These are phyloP conservation scores for Clarireedia paspali DNA, from an alignment of 2,329 filamentous ascomycete species.

Conservation along the genomic window DNA sequence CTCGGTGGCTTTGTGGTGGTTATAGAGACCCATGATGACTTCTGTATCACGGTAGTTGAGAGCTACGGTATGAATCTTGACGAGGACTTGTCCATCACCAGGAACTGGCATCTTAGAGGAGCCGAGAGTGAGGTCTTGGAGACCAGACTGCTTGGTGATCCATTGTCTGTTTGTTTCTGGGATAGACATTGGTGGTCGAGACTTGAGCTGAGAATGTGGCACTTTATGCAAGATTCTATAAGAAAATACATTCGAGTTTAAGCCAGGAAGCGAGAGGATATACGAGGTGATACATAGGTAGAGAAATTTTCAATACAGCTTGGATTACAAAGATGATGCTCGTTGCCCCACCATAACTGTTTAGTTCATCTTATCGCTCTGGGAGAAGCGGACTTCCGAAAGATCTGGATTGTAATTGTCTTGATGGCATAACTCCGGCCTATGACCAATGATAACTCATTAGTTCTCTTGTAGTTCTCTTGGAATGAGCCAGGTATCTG, in stretches of 20 bases:
- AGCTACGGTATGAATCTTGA: constrained; percentile 23
- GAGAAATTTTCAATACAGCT: not conserved
- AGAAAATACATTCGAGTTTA: too few relatives aligned
- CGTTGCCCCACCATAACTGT: not conserved
- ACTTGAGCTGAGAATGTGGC: too few relatives aligned
- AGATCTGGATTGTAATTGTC: not conserved
- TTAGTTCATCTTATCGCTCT: not conserved
- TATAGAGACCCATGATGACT: constrained; percentile 39
- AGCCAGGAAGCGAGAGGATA: not conserved
- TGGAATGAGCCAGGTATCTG: not conserved
- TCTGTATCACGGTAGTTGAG: constrained; percentile 27
- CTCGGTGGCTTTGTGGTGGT: constrained; percentile 50
- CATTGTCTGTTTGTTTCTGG: constrained; percentile 38
- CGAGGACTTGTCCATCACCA: constrained; percentile 38
- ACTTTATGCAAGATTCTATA: too few relatives aligned
- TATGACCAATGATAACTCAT: not conserved
- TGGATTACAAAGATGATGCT: constrained; percentile 1
- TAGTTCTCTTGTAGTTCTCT: not conserved
- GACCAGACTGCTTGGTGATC: constrained; percentile 46
- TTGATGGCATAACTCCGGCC: not conserved
- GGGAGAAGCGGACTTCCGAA: not conserved
- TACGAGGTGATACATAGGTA: not conserved
- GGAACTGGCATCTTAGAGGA: constrained; percentile 40
- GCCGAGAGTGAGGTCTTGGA: constrained; percentile 43
- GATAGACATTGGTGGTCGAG: constrained; percentile 12